phyloP scores from a whole-genome alignment of 495 filamentous ascomycete species.

The Penicillium paradoxum region DNA sequence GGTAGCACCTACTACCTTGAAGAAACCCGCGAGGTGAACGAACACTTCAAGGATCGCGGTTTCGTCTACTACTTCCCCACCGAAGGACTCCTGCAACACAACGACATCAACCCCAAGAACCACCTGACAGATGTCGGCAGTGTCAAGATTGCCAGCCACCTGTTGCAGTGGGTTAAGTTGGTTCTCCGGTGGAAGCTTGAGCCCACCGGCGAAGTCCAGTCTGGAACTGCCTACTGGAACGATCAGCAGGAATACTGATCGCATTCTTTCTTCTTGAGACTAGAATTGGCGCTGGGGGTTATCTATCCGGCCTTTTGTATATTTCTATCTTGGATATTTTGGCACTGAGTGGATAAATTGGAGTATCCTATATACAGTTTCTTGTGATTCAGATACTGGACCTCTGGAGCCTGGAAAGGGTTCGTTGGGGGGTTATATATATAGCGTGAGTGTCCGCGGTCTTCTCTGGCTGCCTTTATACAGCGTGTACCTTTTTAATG shows the following conservation, averaged over 20 bases:
- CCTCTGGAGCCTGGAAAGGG: too few species aligned
- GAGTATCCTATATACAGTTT: background rate
- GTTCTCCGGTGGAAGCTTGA: slow-evolving; percentile 58
- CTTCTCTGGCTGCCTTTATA: too few species aligned
- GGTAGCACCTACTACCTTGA: slow-evolving; percentile 46
- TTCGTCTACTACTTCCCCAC: slow-evolving; percentile 69
- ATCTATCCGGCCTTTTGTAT: background rate
- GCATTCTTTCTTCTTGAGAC: background rate
- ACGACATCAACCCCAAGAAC: slow-evolving; percentile 59
- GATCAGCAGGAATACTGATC: slow-evolving; percentile 45
- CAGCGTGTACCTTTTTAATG: too few species aligned
- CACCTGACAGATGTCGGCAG: slow-evolving; percentile 66
- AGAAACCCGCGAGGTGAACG: slow-evolving; percentile 50
- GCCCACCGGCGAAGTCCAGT: slow-evolving; percentile 59
- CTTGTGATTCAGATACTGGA: too few species aligned
- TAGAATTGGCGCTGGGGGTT: background rate
- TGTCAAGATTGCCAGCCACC: slow-evolving; percentile 61
- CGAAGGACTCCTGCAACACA: slow-evolving; percentile 62
- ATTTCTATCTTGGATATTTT: background rate
- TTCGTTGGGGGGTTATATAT: too few species aligned
- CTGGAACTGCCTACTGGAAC: slow-evolving; percentile 60
- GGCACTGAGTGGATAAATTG: background rate
- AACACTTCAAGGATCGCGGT: slow-evolving; percentile 51
- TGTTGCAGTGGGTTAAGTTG: slow-evolving; percentile 52
- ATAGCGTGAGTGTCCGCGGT: too few species aligned